Base-by-base conservation (phyloP, 2,329 filamentous ascomycete species). In the Beauveria sp. region DNA sequence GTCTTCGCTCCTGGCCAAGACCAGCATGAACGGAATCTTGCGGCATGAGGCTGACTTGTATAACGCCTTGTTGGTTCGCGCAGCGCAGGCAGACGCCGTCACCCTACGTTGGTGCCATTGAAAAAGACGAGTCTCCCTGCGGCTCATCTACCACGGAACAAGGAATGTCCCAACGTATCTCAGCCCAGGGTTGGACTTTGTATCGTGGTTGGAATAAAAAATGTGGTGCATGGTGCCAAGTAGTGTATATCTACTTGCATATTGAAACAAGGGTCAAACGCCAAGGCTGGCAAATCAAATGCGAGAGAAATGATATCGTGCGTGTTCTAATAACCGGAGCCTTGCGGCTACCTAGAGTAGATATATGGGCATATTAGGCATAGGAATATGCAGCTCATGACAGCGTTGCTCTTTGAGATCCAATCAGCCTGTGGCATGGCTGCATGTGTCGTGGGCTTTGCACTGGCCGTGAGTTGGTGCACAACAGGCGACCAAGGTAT, bases 31-130 rank as follows among this genome's bases (percentile, higher is more conserved):
- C 65, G 50, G 65, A 66, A 40, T 66, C 64, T 52, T 57, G 56
- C 22, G 65, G 64, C 53, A 66, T 66, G 65, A 67, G 66, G 55
- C 66, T 62, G 54, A 61, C 54, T 43, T 62, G 59, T 46, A 64
- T 62, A 40, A 64, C 48, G 51, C 61, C 59, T 18, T 67, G 65
- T 41, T 70, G 65, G 68, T 68, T 64, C 46, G 48, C 63, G n/a
- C 50, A 63, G 37, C 67, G 66, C 5, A 66, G 70, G 20, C 68
- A 72, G 61, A 70, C 67, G 1, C 59, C 67, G 1, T 70, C 70
- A 2, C 63, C 70, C 2, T 73, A 72, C 59, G 62, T 69, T 3
- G 52, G 63, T 8, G 52, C 47, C 24, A 60, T 69, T 14, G 64
- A 65, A 51, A 59, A 66, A 40, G 64, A 67, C 30, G 66, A 67